These are phyloP conservation scores for Wallacemonas sp. DNA, from an alignment of 208 protist species.

Conservation along the genomic window DNA sequence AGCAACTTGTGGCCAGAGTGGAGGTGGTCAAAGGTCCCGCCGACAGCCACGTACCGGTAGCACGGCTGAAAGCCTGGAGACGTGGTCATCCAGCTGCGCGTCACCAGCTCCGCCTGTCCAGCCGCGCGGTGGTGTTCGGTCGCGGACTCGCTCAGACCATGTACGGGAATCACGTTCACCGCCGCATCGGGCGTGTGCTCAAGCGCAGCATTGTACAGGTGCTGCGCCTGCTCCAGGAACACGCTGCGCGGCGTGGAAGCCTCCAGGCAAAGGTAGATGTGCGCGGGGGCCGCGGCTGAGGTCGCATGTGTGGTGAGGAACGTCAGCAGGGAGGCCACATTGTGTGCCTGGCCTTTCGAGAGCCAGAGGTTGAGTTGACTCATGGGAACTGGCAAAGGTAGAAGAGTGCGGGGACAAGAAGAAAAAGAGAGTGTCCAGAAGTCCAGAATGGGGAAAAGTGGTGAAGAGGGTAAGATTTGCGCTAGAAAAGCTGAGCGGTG, in stretches of 20 bases:
- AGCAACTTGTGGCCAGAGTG: slow-evolving; percentile 90
- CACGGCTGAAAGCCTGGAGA: slow-evolving; percentile 46
- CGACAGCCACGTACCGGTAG: slow-evolving; percentile 82
- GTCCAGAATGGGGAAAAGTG: too few relatives aligned
- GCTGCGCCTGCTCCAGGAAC: slow-evolving; percentile 62
- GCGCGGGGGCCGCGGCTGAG: not conserved
- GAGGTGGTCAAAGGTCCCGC: slow-evolving; percentile 91
- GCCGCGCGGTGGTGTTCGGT: not conserved
- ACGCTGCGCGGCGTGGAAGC: slow-evolving; percentile 57
- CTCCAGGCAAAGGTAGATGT: slow-evolving; percentile 34
- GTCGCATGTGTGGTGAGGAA: not conserved
- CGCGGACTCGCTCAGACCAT: not conserved
- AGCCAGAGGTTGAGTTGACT: slow-evolving; percentile 9
- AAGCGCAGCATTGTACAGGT: slow-evolving; percentile 62
- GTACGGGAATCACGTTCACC: slow-evolving; percentile 65
- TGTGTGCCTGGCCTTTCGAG: slow-evolving; percentile 4
- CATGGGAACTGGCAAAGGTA: too few relatives aligned
- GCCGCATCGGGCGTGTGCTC: slow-evolving; percentile 33
- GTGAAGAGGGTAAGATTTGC: too few relatives aligned
- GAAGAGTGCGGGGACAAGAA: too few relatives aligned
- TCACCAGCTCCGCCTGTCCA: not conserved
- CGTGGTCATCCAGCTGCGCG: slow-evolving; percentile 11
- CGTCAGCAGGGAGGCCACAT: slow-evolving; percentile 4
- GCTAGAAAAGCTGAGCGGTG: too few relatives aligned
- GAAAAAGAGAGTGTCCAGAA: too few relatives aligned